A percentile compares a stretch with the other conserved stretches of the same genome.
Conservation (phyloP, 768 basidiomycete species). For the Boletus fagicola region DNA sequence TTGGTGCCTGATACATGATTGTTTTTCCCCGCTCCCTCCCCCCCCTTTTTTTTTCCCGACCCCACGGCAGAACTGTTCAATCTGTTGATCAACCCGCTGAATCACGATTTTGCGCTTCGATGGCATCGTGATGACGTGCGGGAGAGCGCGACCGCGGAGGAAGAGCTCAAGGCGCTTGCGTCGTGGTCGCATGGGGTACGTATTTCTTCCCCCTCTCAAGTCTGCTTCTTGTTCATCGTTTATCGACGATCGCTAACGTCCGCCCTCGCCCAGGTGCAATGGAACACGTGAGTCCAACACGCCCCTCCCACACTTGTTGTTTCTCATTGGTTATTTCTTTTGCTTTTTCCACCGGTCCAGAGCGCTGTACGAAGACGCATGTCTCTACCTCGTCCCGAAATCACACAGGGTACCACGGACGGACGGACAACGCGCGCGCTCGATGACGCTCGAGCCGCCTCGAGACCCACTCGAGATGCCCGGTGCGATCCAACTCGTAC, state of each 20-base stretch:
- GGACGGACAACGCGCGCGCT: constrained; percentile 54
- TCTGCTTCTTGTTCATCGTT: not conserved
- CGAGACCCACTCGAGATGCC: constrained; percentile 68
- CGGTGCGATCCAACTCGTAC: constrained; percentile 51
- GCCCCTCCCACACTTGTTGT: no score
- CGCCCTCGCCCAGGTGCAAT: constrained; percentile 54
- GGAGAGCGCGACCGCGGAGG: constrained; percentile 54
- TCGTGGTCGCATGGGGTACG: constrained; percentile 65
- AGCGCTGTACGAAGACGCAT: constrained; percentile 65
- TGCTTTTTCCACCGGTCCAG: not conserved
- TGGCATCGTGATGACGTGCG: constrained; percentile 81
- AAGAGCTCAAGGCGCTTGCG: constrained; percentile 56
- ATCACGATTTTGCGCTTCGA: constrained; percentile 65
- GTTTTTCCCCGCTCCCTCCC: not conserved
- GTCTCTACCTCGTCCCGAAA: constrained; percentile 68
- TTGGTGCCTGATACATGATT: no score
- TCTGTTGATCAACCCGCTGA: constrained; percentile 64
- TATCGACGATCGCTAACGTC: not conserved
- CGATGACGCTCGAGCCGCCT: constrained; percentile 50
- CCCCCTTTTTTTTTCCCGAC: no score
- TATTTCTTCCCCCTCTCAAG: not conserved
- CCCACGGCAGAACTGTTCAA: constrained; percentile 74
- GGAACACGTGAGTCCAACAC: constrained; percentile 63
- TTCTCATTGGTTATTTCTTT: no score
- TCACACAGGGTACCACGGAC: constrained; percentile 62